Percentiles rank a stretch among this genome's conserved stretches.
Evolutionary conservation across 345 rosid species (phyloP).

Genomic region (Camelina hispida): DNA sequence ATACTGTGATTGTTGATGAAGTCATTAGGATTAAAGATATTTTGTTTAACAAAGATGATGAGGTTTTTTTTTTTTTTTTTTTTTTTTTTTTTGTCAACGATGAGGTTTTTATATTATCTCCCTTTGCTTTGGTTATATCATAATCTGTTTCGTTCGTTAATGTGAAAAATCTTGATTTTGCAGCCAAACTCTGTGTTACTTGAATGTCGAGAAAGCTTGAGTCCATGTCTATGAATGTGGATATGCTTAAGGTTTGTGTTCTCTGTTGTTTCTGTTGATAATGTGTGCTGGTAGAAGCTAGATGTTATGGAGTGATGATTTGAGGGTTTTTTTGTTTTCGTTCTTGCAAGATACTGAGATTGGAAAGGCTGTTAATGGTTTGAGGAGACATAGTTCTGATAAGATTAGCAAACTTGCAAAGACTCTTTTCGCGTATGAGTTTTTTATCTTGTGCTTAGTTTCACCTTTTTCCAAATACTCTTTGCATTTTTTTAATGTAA

Average conservation of each 20-base stretch:
- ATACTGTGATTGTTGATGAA: slow-evolving; percentile 58
- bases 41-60: slow-evolving; percentile 56
- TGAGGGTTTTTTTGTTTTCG: not conserved
- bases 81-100: no score
- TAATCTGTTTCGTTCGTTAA: not conserved
- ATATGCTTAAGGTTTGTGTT: slow-evolving; percentile 66
- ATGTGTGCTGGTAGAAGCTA: slow-evolving; percentile 13
- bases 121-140: slow-evolving; percentile 1
- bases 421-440: slow-evolving; percentile 64
- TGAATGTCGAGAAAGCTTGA: slow-evolving; percentile 76
- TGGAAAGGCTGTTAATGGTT: slow-evolving; percentile 78
- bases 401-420: slow-evolving; percentile 61
- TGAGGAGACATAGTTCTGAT: slow-evolving; percentile 70
- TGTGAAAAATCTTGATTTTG: not conserved
- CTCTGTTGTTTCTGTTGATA: no score
- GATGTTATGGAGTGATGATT: not conserved
- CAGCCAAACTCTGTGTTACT: slow-evolving; percentile 68
- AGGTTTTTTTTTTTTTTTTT: no score
- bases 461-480: slow-evolving; percentile 9
- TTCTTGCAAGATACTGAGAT: slow-evolving; percentile 76
- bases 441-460: slow-evolving; percentile 16
- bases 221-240: slow-evolving; percentile 67
- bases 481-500: no score
- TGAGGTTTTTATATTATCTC: slow-evolving; percentile 57
- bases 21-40: slow-evolving; percentile 73